These are phyloP conservation scores for Eremothecium sinecaudum DNA, from an alignment of 1,139 yeast species.

Conservation along the genomic window DNA sequence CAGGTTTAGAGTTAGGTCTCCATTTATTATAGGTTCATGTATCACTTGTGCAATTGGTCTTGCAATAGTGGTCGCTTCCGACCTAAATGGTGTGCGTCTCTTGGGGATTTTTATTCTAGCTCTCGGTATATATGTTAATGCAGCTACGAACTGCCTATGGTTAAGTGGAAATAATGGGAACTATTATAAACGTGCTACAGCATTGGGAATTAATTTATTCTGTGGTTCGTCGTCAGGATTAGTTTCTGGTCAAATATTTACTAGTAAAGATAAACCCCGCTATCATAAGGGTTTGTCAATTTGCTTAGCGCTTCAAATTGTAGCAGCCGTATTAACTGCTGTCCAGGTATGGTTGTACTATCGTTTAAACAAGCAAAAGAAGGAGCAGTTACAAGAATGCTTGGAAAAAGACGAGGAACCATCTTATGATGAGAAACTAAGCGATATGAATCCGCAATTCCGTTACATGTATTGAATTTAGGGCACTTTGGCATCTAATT, in stretches of 20 bases:
- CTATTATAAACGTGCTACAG: constrained; percentile 39
- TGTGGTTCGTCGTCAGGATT: constrained; percentile 41
- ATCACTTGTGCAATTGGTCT: constrained; percentile 36
- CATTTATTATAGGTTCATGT: constrained; percentile 32
- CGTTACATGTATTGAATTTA: constrained; percentile 34
- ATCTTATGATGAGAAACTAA: constrained; percentile 40
- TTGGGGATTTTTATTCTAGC: constrained; percentile 41
- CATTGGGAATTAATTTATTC: constrained; percentile 38
- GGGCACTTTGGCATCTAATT: not conserved
- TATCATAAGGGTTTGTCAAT: constrained; percentile 37
- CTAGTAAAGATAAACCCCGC: constrained; percentile 29
- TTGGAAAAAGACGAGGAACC: constrained; percentile 36
- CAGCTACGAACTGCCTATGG: constrained; percentile 41
- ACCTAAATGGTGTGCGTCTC: constrained; percentile 35
- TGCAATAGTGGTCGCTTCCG: constrained; percentile 32
- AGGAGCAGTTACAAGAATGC: constrained; percentile 22
- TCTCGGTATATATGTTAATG: constrained; percentile 36
- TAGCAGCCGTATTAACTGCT: constrained; percentile 41
- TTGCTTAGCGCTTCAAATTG: constrained; percentile 42
- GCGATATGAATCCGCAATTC: constrained; percentile 62
- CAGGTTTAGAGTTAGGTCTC: constrained; percentile 30
- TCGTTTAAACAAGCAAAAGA: constrained; percentile 39
- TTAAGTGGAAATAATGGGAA: constrained; percentile 38
- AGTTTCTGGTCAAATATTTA: constrained; percentile 38
- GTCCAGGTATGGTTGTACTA: constrained; percentile 37